These are phyloP conservation scores for Zasmidium cellare DNA, from an alignment of 2,329 filamentous ascomycete genomes.

Conservation along the genomic window DNA sequence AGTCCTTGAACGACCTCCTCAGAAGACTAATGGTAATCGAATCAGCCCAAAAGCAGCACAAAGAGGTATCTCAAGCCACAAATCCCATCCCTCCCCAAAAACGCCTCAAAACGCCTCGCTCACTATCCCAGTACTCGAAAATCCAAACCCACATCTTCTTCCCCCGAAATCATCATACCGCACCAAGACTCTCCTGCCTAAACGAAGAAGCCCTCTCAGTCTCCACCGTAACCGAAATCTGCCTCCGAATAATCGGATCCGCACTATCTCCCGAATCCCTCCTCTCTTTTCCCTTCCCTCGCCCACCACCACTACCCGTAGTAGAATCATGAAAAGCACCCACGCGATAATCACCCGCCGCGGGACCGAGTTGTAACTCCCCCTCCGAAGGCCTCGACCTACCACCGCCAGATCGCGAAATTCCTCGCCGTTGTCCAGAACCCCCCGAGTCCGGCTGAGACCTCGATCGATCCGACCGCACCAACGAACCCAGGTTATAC, in stretches of 20 bases:
- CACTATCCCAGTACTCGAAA: too few species aligned
- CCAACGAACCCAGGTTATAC: slow-evolving; percentile 19
- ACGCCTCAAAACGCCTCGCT: slow-evolving; percentile 4
- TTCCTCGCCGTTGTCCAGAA: too few species aligned
- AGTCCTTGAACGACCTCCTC: too few species aligned
- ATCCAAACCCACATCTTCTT: too few species aligned
- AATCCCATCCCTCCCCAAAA: background rate
- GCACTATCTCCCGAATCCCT: slow-evolving; percentile 18
- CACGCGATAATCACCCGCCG: slow-evolving; percentile 18
- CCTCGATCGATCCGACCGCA: slow-evolving; percentile 6
- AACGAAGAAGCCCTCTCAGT: slow-evolving; percentile 11
- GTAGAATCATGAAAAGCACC: slow-evolving; percentile 21
- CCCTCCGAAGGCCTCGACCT: slow-evolving; percentile 4
- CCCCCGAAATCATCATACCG: too few species aligned
- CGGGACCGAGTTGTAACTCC: slow-evolving; percentile 14
- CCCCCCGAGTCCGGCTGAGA: slow-evolving; percentile 6
- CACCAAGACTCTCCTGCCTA: too few species aligned
- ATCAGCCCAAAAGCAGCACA: background rate
- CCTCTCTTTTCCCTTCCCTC: slow-evolving; percentile 17
- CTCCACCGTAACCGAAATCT: slow-evolving; percentile 24
- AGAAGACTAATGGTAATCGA: too few species aligned
- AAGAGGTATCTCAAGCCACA: background rate
- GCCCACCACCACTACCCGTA: background rate
- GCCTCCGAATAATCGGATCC: slow-evolving; percentile 27
- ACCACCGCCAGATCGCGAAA: too few species aligned